Conservation (phyloP, 495 filamentous ascomycete genomes). For the Letharia columbiana region DNA sequence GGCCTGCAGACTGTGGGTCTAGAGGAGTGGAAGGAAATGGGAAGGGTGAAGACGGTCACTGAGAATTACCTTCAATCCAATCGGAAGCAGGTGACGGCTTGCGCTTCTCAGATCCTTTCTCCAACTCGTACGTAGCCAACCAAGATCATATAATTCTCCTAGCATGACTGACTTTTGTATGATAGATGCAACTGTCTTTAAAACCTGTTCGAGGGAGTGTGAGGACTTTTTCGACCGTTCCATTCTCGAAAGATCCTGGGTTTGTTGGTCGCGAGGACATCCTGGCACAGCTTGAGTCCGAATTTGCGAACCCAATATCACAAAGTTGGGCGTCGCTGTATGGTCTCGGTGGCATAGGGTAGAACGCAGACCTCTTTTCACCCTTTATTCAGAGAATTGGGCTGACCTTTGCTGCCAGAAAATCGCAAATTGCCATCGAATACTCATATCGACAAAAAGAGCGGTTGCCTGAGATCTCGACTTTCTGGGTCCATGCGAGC, state of each 20-base stretch:
- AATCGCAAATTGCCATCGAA: slow-evolving; percentile 36
- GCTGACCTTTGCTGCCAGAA: slow-evolving; percentile 19
- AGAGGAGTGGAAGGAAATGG: slow-evolving; percentile 34
- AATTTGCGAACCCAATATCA: slow-evolving; percentile 20
- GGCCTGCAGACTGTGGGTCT: slow-evolving; percentile 38
- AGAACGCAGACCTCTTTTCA: background rate
- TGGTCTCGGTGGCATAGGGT: slow-evolving; percentile 44
- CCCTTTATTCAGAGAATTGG: background rate
- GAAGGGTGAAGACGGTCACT: slow-evolving; percentile 36
- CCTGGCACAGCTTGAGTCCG: slow-evolving; percentile 26
- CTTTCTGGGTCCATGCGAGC: slow-evolving; percentile 39
- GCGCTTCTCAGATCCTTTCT: background rate
- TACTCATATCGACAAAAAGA: slow-evolving; percentile 29
- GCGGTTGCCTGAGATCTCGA: slow-evolving; percentile 24
- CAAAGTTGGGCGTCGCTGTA: slow-evolving; percentile 30
- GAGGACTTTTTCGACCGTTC: slow-evolving; percentile 15
- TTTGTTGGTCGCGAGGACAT: slow-evolving; percentile 36
- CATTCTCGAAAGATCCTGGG: slow-evolving; percentile 31
- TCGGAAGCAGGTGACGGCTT: background rate
- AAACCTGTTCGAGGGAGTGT: background rate
- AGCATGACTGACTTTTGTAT: background rate
- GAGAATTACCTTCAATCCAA: slow-evolving; percentile 32
- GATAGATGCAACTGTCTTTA: background rate
- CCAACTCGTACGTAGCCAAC: no score
- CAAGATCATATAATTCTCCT: no score